These are phyloP conservation scores for Podospora comata DNA, from an alignment of 495 filamentous ascomycete genomes.

Conservation along the genomic window DNA sequence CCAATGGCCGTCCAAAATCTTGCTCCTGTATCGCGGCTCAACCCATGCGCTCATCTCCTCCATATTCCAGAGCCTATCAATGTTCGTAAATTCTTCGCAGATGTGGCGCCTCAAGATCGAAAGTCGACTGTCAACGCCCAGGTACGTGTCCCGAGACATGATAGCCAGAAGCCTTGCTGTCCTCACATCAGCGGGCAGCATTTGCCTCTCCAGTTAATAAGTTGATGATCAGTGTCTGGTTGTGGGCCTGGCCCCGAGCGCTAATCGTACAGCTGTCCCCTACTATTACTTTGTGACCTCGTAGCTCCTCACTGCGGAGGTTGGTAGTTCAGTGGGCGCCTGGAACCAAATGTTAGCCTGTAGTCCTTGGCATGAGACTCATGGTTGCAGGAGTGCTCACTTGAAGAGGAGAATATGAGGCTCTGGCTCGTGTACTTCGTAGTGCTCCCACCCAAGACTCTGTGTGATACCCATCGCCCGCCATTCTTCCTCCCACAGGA, in stretches of 20 bases:
- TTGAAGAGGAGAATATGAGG: conserved; percentile 98
- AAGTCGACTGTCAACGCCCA: background rate
- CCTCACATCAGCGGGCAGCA: conserved; percentile 19
- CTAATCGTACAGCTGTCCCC: conserved; percentile 26
- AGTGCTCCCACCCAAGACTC: conserved; percentile 98
- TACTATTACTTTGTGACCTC: conserved; percentile 5
- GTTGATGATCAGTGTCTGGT: conserved; percentile 45
- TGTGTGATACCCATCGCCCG: conserved; percentile 93
- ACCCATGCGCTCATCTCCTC: background rate
- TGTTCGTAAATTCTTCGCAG: background rate
- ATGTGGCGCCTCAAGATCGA: background rate
- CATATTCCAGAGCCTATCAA: background rate
- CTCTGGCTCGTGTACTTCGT: conserved; percentile 97
- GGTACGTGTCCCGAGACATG: background rate
- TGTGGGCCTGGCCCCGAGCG: conserved; percentile 31
- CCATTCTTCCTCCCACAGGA: conserved; percentile 99
- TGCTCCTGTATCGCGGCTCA: conserved; percentile 1
- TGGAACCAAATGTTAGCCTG: conserved; percentile 31
- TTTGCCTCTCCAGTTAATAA: conserved; percentile 36
- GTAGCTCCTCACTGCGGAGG: conserved; percentile 51
- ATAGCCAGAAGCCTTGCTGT: background rate
- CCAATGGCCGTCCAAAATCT: background rate
- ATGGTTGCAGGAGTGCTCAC: conserved; percentile 49
- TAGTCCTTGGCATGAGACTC: conserved; percentile 1
- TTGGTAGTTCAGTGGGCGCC: conserved; percentile 84